A percentile compares a stretch with the other conserved stretches of the same genome.
These are phyloP conservation scores for Crithidia bombi DNA, from an alignment of 208 protist genomes.

Conservation along the genomic window DNA sequence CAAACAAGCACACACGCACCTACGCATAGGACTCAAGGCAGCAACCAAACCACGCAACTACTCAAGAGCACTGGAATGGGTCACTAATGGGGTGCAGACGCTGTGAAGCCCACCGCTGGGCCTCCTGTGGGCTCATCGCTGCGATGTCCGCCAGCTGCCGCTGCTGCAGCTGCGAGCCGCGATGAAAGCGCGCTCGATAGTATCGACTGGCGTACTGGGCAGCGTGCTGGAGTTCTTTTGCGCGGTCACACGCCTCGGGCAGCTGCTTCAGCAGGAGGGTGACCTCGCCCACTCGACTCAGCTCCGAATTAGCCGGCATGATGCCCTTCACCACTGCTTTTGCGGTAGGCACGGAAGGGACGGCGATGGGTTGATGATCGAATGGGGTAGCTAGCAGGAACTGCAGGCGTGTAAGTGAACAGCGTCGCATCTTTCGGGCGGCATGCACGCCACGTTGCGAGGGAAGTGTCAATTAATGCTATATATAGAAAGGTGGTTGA, in stretches of 20 bases:
- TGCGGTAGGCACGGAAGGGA: constrained; percentile 37
- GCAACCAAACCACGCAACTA: not conserved
- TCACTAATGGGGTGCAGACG: constrained; percentile 24
- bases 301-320: constrained; percentile 21
- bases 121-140: constrained; percentile 23
- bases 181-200: constrained; percentile 68
- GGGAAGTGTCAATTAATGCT: not conserved
- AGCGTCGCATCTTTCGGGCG: constrained; percentile 6
- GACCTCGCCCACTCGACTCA: constrained; percentile 54
- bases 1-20: not conserved
- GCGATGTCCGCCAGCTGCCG: constrained; percentile 26
- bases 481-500: not conserved
- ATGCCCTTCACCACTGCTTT: constrained; percentile 25
- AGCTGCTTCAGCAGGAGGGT: constrained; percentile 52
- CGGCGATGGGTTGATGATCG: constrained; percentile 58
- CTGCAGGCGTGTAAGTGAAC: not conserved
- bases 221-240: constrained; percentile 52
- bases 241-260: constrained; percentile 49
- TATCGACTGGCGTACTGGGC: constrained; percentile 62
- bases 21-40: constrained; percentile 5
- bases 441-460: not conserved
- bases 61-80: constrained; percentile 26
- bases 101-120: constrained; percentile 37
- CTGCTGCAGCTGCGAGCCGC: constrained; percentile 50
- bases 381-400: constrained; percentile 64